These are phyloP conservation scores for Boletus vinaceobasis DNA, from an alignment of 768 basidiomycete genomes.

Conservation along the genomic window DNA sequence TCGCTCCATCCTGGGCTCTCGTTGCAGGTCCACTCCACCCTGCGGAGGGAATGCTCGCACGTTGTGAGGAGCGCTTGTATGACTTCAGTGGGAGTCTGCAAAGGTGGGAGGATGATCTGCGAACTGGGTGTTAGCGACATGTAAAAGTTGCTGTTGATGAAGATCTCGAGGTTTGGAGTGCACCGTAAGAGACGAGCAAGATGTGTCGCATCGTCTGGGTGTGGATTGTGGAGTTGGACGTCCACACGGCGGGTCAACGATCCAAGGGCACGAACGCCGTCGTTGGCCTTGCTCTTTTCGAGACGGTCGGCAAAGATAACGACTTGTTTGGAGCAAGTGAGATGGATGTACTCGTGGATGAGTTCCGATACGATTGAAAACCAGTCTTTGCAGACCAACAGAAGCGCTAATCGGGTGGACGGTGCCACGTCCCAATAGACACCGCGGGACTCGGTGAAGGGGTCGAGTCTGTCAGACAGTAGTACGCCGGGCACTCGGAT, in stretches of 20 bases:
- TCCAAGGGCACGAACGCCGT: slow-evolving; percentile 33
- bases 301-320: slow-evolving; percentile 33
- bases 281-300: slow-evolving; percentile 24
- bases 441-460: slow-evolving; percentile 35
- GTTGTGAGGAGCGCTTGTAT: slow-evolving; percentile 32
- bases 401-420: slow-evolving; percentile 30
- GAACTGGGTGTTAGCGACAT: slow-evolving; percentile 19
- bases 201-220: slow-evolving; percentile 12
- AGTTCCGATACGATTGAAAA: slow-evolving; percentile 36
- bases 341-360: slow-evolving; percentile 38
- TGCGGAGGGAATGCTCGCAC: slow-evolving; percentile 35
- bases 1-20: slow-evolving; percentile 43
- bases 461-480: slow-evolving; percentile 36
- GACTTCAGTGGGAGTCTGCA: slow-evolving; percentile 32
- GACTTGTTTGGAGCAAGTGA: slow-evolving; percentile 37
- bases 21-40: slow-evolving; percentile 45
- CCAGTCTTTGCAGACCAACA: slow-evolving; percentile 40
- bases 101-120: slow-evolving; percentile 19
- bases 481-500: slow-evolving; percentile 34
- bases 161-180: slow-evolving; percentile 44
- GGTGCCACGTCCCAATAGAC: slow-evolving; percentile 29
- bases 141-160: slow-evolving; percentile 38
- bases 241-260: slow-evolving; percentile 42
- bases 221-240: slow-evolving; percentile 35
- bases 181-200: slow-evolving; percentile 38